A percentile compares a stretch with the other conserved stretches of the same genome.
Evolutionary conservation across 2,329 filamentous ascomycete genomes (phyloP).

Genomic region (Xylaria sp.): DNA sequence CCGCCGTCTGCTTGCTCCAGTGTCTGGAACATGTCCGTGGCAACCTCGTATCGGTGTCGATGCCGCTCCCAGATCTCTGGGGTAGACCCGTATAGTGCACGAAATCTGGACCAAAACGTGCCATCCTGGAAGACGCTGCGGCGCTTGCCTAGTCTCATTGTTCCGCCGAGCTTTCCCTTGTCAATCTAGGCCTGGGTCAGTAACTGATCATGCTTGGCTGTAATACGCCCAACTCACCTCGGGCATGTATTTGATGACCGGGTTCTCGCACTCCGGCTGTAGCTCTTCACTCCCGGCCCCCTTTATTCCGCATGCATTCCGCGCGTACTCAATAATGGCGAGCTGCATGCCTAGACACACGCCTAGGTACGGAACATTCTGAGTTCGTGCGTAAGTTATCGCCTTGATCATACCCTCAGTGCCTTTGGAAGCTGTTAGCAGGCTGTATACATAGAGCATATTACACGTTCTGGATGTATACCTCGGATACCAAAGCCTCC

Average conservation of each 20-base stretch:
- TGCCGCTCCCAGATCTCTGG: slow-evolving; percentile 71
- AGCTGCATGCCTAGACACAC: slow-evolving; percentile 94
- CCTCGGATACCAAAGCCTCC: slow-evolving; percentile 70
- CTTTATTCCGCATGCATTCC: slow-evolving; percentile 69
- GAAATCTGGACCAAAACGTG: slow-evolving; percentile 78
- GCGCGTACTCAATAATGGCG: slow-evolving; percentile 85
- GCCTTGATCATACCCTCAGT: slow-evolving; percentile 78
- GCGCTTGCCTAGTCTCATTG: slow-evolving; percentile 81
- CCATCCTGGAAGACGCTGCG: slow-evolving; percentile 74
- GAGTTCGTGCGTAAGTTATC: slow-evolving; percentile 83
- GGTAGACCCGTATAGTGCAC: slow-evolving; percentile 69
- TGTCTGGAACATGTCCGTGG: slow-evolving; percentile 72
- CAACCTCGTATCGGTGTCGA: slow-evolving; percentile 89
- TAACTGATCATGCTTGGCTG: not conserved
- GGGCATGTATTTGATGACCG: slow-evolving; percentile 88
- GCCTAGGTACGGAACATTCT: slow-evolving; percentile 81
- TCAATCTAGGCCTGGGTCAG: not conserved
- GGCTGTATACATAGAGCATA: not conserved
- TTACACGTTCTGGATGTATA: slow-evolving; percentile 20
- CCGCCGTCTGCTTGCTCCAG: slow-evolving; percentile 64
- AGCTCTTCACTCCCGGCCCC: slow-evolving; percentile 61
- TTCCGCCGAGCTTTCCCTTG: slow-evolving; percentile 71
- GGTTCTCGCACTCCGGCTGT: slow-evolving; percentile 59
- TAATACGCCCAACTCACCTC: slow-evolving; percentile 48
- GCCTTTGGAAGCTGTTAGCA: not conserved